A percentile compares a stretch with the other conserved stretches of the same genome.
These are phyloP conservation scores for Sequoiadendron giganteum DNA, from an alignment of 75 land plant species.

Conservation along the genomic window DNA sequence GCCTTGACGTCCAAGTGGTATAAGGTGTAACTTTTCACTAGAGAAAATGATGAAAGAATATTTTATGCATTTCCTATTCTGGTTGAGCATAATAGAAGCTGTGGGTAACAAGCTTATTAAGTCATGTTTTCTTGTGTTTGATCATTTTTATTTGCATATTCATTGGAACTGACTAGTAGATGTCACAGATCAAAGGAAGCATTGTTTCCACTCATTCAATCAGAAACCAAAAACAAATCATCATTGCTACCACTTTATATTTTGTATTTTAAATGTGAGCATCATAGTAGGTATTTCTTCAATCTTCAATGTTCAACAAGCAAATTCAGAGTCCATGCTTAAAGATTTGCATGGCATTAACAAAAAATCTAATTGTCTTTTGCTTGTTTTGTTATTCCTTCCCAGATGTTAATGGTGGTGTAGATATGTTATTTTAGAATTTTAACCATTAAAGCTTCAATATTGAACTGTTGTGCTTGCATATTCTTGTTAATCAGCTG, in stretches of 20 bases:
- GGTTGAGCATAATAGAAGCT: neutral
- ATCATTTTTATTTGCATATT: neutral
- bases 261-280: too few relatives aligned
- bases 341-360: neutral
- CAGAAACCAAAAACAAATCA: neutral
- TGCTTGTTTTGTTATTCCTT: neutral
- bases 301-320: neutral
- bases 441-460: neutral
- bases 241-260: too few relatives aligned
- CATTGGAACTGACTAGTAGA: neutral
- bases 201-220: neutral
- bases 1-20: neutral
- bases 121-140: neutral
- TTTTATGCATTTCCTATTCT: neutral
- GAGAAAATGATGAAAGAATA: neutral
- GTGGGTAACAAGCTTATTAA: neutral
- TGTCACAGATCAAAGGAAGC: neutral
- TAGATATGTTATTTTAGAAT: neutral
- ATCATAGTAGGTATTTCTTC: too few relatives aligned
- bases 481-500: neutral
- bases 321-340: neutral
- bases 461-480: neutral
- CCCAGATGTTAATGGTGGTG: neutral
- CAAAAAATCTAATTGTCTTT: neutral
- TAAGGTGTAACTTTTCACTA: neutral